These are phyloP conservation scores for Themeda triandra DNA, from an alignment of 176 grass and related monocot genomes.

Conservation along the genomic window DNA sequence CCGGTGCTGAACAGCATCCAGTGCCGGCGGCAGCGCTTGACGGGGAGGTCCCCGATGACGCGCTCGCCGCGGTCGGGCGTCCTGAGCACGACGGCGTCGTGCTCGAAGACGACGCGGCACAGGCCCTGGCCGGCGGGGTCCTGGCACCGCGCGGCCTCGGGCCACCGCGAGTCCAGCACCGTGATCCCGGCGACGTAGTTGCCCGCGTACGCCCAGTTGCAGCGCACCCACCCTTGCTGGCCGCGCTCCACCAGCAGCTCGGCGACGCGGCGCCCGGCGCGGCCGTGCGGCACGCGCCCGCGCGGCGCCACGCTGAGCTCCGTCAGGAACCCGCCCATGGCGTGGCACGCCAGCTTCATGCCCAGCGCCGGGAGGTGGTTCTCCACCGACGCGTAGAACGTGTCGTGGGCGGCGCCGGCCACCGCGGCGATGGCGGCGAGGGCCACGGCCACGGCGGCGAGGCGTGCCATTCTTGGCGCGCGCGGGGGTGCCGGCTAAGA, in stretches of 20 bases:
- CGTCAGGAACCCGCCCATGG: background rate
- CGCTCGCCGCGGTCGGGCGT: background rate
- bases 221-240: background rate
- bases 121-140: background rate
- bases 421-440: background rate
- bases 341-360: conserved; percentile 38
- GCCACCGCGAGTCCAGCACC: conserved; percentile 40
- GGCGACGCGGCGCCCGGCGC: conserved; percentile 4
- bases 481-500: background rate
- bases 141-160: conserved; percentile 21
- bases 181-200: conserved; percentile 36
- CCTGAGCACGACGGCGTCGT: background rate
- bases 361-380: conserved; percentile 20
- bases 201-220: conserved; percentile 41
- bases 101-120: conserved; percentile 48
- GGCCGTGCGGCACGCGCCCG: conserved; percentile 22
- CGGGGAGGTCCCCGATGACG: conserved; percentile 36
- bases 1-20: conserved; percentile 37
- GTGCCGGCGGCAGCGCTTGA: conserved; percentile 30
- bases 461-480: conserved; percentile 17
- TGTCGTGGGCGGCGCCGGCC: background rate
- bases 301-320: conserved; percentile 36
- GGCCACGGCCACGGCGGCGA: conserved; percentile 23
- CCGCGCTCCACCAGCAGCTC: conserved; percentile 17
- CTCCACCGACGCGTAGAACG: conserved; percentile 37